Base-by-base conservation (phyloP, 371 early-diverging fungal species). In the Zopfochytrium polystomum region DNA sequence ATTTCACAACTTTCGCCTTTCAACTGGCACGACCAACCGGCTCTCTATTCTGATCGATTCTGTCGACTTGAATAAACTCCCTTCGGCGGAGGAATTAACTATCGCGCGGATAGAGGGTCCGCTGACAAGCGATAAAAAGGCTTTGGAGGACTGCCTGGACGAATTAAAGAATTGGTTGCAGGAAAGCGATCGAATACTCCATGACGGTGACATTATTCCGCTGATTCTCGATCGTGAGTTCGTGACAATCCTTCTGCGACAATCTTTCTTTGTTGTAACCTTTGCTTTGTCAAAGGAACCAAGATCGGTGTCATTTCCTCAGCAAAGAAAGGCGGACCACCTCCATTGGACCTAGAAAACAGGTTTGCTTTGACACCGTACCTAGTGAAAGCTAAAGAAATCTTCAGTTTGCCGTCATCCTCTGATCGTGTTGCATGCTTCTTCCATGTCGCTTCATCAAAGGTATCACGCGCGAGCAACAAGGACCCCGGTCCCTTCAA, bases 71-170 rank as follows among this genome's bases (percentile, higher is more conserved):
- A n/a, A n/a, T n/a, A 6, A 6, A 1, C 20, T 64, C 20, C 64
- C 69, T 9, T 32, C 35, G 1, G 73, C 73, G 15, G 13, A 29
- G 31, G 83, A 85, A 6, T 80, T 91, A 4, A 83, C 79, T 2
- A 77, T 92, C 23, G 85, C 91, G 6, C 80, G 91, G 9, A 77
- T 92, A 1, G 87, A 91, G 0, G 87, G 90, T 2, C 86, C 88
- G 2, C 60, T 82, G 3, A 85, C 87, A 0, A 86, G 85, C 58
- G 87, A 90, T 59, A 85, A 84, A 58, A 76, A 81, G 7, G 51
- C 88, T 3, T 86, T 91, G 62, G 69, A 76, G 0, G 77, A 80
- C 1, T 79, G 81, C 34, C 63, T 89, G 25, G 82, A 82, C 26
- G 84, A 84, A 18, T 48, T 54, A 25, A 45, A 46, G 27, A 20